These are phyloP conservation scores for Trypethelium eluteriae DNA, from an alignment of 495 filamentous ascomycete species.

Conservation along the genomic window DNA sequence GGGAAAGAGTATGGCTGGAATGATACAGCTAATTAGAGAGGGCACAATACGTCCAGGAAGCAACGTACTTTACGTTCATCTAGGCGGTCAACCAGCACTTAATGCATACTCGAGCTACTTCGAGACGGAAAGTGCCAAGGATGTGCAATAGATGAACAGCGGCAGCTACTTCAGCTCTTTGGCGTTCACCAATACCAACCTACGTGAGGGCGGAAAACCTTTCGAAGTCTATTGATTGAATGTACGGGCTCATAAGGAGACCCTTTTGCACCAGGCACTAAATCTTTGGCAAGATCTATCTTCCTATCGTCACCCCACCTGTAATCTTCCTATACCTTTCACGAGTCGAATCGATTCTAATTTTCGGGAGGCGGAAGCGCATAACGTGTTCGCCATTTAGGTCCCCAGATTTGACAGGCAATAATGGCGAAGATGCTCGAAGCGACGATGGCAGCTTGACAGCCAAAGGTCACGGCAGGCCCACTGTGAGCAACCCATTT, in stretches of 20 bases:
- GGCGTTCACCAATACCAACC: background rate
- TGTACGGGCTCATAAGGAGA: background rate
- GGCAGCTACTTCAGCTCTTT: background rate
- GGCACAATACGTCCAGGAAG: constrained; percentile 46
- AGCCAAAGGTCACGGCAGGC: constrained; percentile 39
- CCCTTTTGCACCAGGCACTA: background rate
- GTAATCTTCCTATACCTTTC: background rate
- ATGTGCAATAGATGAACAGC: background rate
- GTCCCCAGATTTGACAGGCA: constrained; percentile 19
- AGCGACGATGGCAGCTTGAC: constrained; percentile 40
- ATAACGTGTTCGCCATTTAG: constrained; percentile 14
- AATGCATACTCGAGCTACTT: constrained; percentile 11
- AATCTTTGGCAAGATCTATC: background rate
- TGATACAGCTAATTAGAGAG: constrained; percentile 54
- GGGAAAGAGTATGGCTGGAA: constrained; percentile 58
- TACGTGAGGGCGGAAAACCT: background rate
- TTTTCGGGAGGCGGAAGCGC: constrained; percentile 11
- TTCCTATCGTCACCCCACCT: background rate
- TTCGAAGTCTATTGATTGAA: too few relatives aligned
- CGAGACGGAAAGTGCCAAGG: background rate
- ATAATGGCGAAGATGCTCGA: constrained; percentile 31
- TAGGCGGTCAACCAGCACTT: constrained; percentile 42
- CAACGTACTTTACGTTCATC: constrained; percentile 57
- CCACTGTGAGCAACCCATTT: constrained; percentile 40
- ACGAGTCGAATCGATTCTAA: background rate